Evolutionary conservation across 208 protist species (phyloP), one percentile per base, ranked within the genome.

Genomic region (Leishmania amazonensis): DNA sequence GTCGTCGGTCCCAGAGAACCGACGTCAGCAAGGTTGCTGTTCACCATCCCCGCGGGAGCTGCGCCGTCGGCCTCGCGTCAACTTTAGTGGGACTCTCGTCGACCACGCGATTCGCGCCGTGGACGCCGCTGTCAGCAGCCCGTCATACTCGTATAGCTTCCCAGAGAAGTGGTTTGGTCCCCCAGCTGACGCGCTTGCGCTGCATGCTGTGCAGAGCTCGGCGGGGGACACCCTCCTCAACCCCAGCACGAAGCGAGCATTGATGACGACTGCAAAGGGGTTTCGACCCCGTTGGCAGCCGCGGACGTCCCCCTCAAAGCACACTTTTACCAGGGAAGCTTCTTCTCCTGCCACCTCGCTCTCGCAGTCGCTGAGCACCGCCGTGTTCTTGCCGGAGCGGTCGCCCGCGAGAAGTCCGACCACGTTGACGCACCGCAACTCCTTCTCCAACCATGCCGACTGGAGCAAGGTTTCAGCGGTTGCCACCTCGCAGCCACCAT

Each of bases 401-500:
- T 45, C 64, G 47, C 47, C 35, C 3, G 13, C 7, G 51, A n/a
- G 54, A 17, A 77, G 40, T 7, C 53, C 74, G n/a, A 19, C n/a
- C 38, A 7, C 54, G 0, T 6, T 31, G 38, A 17, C 51, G 21
- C 74, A 24, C 53, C 74, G 17, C 53, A 49, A 24, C 54, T 35
- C 57, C 15, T 35, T n/a, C n/a, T 42, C 35, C n/a, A 77, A 1
- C 21, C 54, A 49, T 13, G 53, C 38, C 21, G 54, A 49, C 8
- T 19, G 2, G 9, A 62, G 5, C 13, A 57, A 80, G 31, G 60
- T 51, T 35, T 38, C 17, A 15, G 80, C 65, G 8, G 67, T 47
- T 7, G 87, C 90, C 40, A 95, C 92, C 5, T 87, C 85, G 8
- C 90, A 94, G 65, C 89, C 92, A 13, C 92, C 90, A 40, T 53